These are phyloP conservation scores for Teratosphaeriaceae sp. DNA, from an alignment of 2,329 filamentous ascomycete genomes.

Conservation along the genomic window DNA sequence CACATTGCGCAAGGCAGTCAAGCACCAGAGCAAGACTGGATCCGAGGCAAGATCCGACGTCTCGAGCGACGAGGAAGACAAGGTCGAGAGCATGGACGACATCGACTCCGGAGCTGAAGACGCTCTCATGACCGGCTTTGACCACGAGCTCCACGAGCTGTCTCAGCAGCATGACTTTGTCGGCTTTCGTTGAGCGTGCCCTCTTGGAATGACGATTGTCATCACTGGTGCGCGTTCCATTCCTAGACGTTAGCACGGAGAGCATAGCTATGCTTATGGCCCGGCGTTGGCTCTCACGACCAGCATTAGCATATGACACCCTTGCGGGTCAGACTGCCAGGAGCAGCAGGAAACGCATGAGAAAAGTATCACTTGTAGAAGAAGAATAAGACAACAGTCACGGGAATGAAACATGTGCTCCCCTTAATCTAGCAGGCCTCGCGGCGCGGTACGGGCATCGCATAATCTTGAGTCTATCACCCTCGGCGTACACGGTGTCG, in stretches of 20 bases:
- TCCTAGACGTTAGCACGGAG: too few relatives aligned
- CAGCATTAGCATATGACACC: background rate
- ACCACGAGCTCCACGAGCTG: slow-evolving; percentile 39
- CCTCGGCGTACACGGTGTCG: too few relatives aligned
- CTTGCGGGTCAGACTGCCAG: background rate
- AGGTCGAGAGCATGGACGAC: slow-evolving; percentile 56
- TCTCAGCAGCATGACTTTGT: slow-evolving; percentile 50
- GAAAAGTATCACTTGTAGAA: background rate
- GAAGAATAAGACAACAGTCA: background rate
- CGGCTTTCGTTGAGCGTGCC: slow-evolving; percentile 28
- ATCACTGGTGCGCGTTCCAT: too few relatives aligned
- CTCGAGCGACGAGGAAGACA: slow-evolving; percentile 71
- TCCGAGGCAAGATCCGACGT: slow-evolving; percentile 47
- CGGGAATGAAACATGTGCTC: too few relatives aligned
- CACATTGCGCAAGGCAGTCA: slow-evolving; percentile 58
- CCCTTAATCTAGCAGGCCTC: too few relatives aligned
- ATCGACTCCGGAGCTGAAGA: slow-evolving; percentile 19
- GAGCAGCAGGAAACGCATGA: background rate
- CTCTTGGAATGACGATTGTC: too few relatives aligned
- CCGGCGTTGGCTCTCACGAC: background rate
- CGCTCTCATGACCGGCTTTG: slow-evolving; percentile 28
- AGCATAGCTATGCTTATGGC: too few relatives aligned
- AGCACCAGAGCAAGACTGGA: slow-evolving; percentile 33
- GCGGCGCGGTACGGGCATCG: too few relatives aligned
- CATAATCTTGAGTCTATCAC: too few relatives aligned